Evolutionary conservation across 805 yeast species (phyloP).

Genomic region (Priceomyces fermenticarens): DNA sequence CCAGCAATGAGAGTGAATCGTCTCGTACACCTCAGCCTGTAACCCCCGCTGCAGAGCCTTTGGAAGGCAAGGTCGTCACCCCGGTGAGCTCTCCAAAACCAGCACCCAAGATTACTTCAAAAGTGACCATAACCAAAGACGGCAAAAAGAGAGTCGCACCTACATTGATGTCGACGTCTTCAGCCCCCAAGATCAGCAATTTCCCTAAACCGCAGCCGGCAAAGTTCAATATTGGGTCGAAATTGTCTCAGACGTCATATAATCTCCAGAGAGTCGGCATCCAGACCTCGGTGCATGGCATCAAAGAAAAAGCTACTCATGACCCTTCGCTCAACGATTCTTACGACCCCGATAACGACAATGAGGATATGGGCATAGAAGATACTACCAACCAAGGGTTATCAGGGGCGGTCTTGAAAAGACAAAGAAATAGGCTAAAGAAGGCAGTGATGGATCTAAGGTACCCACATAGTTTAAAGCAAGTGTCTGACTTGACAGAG

Average conservation of each 20-base stretch:
- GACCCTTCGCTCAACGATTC: slow-evolving; percentile 11
- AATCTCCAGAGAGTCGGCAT: slow-evolving; percentile 62
- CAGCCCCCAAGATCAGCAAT: slow-evolving; percentile 13
- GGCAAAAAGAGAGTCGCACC: slow-evolving; percentile 80
- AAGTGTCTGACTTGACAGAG: slow-evolving; percentile 33
- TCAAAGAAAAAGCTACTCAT: slow-evolving; percentile 21
- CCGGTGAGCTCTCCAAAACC: slow-evolving; percentile 6
- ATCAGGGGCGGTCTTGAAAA: slow-evolving; percentile 29
- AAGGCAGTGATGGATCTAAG: slow-evolving; percentile 26
- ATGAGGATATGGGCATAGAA: slow-evolving; percentile 45
- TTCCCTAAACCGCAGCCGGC: not conserved
- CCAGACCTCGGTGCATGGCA: slow-evolving; percentile 61
- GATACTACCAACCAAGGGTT: slow-evolving; percentile 14
- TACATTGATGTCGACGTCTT: slow-evolving; percentile 51
- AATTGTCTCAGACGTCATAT: slow-evolving; percentile 45
- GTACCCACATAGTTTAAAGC: slow-evolving; percentile 37
- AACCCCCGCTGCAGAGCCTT: not conserved
- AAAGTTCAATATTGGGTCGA: slow-evolving; percentile 14
- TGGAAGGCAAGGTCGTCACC: not conserved
- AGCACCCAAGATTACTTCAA: slow-evolving; percentile 26
- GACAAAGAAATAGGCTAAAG: slow-evolving; percentile 30
- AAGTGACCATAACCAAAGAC: slow-evolving; percentile 64
- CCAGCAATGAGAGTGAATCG: slow-evolving; percentile 14
- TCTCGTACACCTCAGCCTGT: slow-evolving; percentile 18
- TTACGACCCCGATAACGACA: slow-evolving; percentile 42